Percentiles rank a stretch among this genome's conserved stretches.
Evolutionary conservation across 257 asterid genomes (phyloP).

Genomic region (Fraxinus quadrangulata): DNA sequence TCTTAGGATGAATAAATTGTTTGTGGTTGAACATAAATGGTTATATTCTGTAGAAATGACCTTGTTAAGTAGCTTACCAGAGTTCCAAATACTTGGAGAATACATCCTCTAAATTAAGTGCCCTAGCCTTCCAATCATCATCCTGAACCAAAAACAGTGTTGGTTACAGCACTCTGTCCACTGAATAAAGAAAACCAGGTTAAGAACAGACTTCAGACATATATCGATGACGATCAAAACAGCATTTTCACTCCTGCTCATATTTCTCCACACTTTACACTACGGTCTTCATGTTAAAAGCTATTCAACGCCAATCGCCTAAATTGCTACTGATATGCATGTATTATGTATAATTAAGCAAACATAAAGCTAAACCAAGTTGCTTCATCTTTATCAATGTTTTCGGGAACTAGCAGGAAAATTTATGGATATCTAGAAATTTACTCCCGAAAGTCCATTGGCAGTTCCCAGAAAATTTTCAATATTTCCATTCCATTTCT

Average conservation of each 20-base stretch:
- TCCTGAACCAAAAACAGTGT: constrained; percentile 26
- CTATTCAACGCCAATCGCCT: too few relatives aligned
- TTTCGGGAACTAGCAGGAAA: too few relatives aligned
- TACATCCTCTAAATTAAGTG: constrained; percentile 38
- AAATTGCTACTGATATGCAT: too few relatives aligned
- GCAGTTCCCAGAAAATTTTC: neutral
- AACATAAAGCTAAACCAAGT: too few relatives aligned
- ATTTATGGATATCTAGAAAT: neutral
- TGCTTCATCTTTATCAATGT: too few relatives aligned
- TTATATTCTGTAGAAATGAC: neutral
- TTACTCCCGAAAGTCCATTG: neutral
- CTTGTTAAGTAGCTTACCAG: constrained; percentile 26
- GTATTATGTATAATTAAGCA: too few relatives aligned
- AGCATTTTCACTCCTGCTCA: neutral
- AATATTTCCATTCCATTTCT: neutral
- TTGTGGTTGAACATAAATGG: too few relatives aligned
- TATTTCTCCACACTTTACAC: neutral
- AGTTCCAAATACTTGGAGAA: constrained; percentile 27
- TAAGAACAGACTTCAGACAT: too few relatives aligned
- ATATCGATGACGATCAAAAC: neutral
- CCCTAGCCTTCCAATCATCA: constrained; percentile 35
- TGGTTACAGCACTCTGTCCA: neutral
- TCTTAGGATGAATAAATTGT: too few relatives aligned
- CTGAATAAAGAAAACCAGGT: neutral
- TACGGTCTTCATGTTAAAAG: neutral